Evolutionary conservation across 352 stramenopile genomes (phyloP).

Genomic region (Phytophthora melonis): DNA sequence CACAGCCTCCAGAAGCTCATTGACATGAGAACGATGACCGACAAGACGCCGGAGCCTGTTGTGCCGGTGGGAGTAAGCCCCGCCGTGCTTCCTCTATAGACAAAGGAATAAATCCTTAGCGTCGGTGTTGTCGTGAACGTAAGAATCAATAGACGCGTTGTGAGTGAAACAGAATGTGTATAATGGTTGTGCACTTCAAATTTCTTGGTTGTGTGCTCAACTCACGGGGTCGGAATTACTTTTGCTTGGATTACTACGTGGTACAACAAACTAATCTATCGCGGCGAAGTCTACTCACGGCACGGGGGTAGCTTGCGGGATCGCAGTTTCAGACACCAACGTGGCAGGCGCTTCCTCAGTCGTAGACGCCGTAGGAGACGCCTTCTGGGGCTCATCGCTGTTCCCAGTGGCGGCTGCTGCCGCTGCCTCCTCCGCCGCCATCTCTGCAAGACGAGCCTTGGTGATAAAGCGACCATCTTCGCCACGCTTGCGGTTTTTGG

Average conservation of each 20-base stretch:
- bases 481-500: conserved; percentile 83
- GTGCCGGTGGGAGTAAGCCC: conserved; percentile 62
- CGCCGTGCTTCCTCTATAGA: conserved; percentile 62
- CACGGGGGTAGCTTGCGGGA: conserved; percentile 42
- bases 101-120: conserved; percentile 4
- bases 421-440: conserved; percentile 66
- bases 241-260: background rate
- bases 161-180: background rate
- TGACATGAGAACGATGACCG: conserved; percentile 29
- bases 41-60: conserved; percentile 44
- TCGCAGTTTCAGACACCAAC: conserved; percentile 37
- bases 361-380: conserved; percentile 27
- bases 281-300: conserved; percentile 30
- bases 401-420: conserved; percentile 14
- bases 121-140: background rate
- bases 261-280: conserved; percentile 31
- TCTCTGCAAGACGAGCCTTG: conserved; percentile 75
- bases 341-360: conserved; percentile 15
- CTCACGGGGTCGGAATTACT: background rate
- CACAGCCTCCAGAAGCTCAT: conserved; percentile 56
- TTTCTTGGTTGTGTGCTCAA: too few relatives aligned
- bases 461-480: conserved; percentile 88
- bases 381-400: conserved; percentile 21
- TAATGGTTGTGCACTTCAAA: conserved; percentile 14
- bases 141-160: background rate